Percentiles rank a stretch among this genome's conserved stretches.
Evolutionary conservation across 2,329 filamentous ascomycete species (phyloP).

Genomic region (Fusarium concolor): DNA sequence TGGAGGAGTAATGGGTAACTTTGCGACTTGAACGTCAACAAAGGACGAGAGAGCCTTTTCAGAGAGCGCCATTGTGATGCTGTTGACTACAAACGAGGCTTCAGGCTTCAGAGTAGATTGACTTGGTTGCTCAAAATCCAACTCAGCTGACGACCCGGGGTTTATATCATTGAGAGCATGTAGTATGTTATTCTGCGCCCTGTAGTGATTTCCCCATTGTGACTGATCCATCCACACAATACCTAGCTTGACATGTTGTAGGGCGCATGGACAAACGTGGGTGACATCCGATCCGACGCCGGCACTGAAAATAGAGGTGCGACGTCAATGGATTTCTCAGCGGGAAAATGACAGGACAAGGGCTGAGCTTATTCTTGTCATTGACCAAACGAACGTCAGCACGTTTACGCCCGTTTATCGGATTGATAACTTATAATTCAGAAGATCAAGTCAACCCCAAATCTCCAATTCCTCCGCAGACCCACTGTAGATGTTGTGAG

Average conservation of each 20-base stretch:
- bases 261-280: slow-evolving; percentile 15
- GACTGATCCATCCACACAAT: slow-evolving; percentile 27
- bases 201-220: slow-evolving; percentile 37
- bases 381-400: background rate
- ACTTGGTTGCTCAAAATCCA: background rate
- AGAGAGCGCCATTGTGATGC: slow-evolving; percentile 18
- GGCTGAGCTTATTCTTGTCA: slow-evolving; percentile 5
- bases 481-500: slow-evolving; percentile 27
- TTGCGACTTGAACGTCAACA: slow-evolving; percentile 26
- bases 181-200: slow-evolving; percentile 14
- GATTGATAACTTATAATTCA: slow-evolving; percentile 2
- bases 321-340: background rate
- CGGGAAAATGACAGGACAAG: background rate
- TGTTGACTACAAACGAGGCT: too few species aligned
- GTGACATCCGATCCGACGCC: slow-evolving; percentile 31
- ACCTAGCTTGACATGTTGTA: slow-evolving; percentile 34
- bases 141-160: background rate
- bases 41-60: slow-evolving; percentile 15
- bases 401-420: slow-evolving; percentile 10
- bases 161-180: slow-evolving; percentile 1
- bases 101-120: background rate
- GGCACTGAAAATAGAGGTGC: background rate
- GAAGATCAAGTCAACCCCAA: background rate
- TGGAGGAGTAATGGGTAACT: slow-evolving; percentile 25
- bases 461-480: slow-evolving; percentile 13